Conservation (phyloP, 768 basidiomycete species). For the Lactarius hatsudake region DNA sequence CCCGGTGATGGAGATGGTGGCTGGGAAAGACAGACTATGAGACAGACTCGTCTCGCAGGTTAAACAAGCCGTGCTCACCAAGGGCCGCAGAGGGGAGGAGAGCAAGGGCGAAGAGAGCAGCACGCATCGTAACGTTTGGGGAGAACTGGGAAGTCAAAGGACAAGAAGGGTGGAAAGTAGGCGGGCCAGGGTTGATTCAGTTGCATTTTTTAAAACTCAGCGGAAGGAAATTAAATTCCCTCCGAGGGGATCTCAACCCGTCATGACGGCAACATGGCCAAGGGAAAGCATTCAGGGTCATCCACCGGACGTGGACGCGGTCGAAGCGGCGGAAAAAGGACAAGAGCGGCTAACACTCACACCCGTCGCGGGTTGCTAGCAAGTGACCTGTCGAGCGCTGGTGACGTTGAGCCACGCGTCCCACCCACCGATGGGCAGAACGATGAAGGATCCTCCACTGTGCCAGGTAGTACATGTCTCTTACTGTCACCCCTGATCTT, state of each 20-base stretch:
- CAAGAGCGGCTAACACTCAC: slow-evolving; percentile 4
- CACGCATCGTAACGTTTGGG: slow-evolving; percentile 32
- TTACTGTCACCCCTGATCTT: not conserved
- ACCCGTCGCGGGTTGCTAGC: slow-evolving; percentile 7
- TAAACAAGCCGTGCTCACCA: slow-evolving; percentile 23
- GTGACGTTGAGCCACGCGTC: slow-evolving; percentile 28
- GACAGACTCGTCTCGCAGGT: not conserved
- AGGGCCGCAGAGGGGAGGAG: slow-evolving; percentile 31
- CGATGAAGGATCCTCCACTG: slow-evolving; percentile 5
- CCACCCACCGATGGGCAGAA: slow-evolving; percentile 4
- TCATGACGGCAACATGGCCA: slow-evolving; percentile 18
- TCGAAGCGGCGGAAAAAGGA: not conserved
- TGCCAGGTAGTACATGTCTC: not conserved
- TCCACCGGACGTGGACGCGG: slow-evolving; percentile 9
- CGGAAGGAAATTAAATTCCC: not conserved
- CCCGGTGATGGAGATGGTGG: slow-evolving; percentile 33
- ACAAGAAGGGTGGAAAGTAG: not conserved
- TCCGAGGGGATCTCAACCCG: not conserved
- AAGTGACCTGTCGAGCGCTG: slow-evolving; percentile 28
- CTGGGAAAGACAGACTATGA: slow-evolving; percentile 22
- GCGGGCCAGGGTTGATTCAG: not conserved
- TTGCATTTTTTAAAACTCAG: slow-evolving; percentile 23
- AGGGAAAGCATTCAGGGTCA: slow-evolving; percentile 6
- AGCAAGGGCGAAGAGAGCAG: slow-evolving; percentile 30
- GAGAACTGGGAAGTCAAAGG: slow-evolving; percentile 9